Percentiles rank a stretch among this genome's conserved stretches.
These are phyloP conservation scores for Rutstroemia sp. DNA, from an alignment of 2,329 filamentous ascomycete genomes.

Conservation along the genomic window DNA sequence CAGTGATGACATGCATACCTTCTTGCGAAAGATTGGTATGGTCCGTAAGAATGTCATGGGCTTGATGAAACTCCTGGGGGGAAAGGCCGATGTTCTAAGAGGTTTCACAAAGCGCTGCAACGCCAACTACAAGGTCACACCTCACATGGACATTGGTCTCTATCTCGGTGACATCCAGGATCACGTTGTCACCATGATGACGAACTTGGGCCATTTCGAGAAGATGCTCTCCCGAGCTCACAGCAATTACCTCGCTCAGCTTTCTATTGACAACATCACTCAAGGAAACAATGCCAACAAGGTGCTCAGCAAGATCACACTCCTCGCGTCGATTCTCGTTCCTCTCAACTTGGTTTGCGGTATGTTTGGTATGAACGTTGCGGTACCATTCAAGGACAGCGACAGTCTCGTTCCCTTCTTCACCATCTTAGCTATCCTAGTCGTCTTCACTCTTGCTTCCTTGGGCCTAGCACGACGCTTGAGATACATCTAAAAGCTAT, in stretches of 20 bases:
- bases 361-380: conserved; percentile 70
- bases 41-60: conserved; percentile 93
- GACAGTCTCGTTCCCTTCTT: conserved; percentile 49
- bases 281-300: conserved; percentile 85
- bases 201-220: conserved; percentile 89
- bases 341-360: conserved; percentile 82
- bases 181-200: conserved; percentile 99
- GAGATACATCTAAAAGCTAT: conserved; percentile 23
- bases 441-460: conserved; percentile 36
- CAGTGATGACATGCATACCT: conserved; percentile 79
- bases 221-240: conserved; percentile 94
- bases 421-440: conserved; percentile 50
- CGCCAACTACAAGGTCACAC: conserved; percentile 91
- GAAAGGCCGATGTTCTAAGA: conserved; percentile 96
- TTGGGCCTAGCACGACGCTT: conserved; percentile 22
- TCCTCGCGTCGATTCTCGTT: conserved; percentile 91
- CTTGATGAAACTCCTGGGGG: conserved; percentile 83
- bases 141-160: conserved; percentile 90
- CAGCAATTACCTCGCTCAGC: conserved; percentile 91
- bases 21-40: conserved; percentile 80
- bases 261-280: conserved; percentile 84
- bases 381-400: conserved; percentile 53
- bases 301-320: conserved; percentile 88
- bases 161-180: conserved; percentile 98
- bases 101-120: conserved; percentile 99